Evolutionary conservation across 2,329 filamentous ascomycete genomes (phyloP).

Genomic region (Stagonosporopsis cucurbitacearum): DNA sequence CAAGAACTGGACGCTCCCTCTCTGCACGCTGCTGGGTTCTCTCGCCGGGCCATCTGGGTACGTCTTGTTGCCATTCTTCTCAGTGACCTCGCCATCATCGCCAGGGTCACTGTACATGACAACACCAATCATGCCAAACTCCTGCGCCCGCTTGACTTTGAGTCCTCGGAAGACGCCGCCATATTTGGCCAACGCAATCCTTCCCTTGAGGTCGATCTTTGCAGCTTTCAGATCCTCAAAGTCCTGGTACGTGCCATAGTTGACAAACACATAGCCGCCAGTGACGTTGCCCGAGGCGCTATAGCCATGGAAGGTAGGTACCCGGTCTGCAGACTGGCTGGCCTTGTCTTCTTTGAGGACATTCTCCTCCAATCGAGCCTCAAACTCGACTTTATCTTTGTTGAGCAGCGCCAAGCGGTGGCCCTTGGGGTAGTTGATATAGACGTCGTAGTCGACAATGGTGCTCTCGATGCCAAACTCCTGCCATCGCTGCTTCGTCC

Average conservation of each 20-base stretch:
- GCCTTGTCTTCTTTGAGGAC: slow-evolving; percentile 83
- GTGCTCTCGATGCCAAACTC: slow-evolving; percentile 56
- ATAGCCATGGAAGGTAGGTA: slow-evolving; percentile 95
- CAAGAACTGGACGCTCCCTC: slow-evolving; percentile 76
- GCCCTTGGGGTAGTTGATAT: slow-evolving; percentile 59
- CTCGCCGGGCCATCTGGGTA: slow-evolving; percentile 89
- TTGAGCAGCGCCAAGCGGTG: slow-evolving; percentile 56
- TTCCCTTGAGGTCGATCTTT: slow-evolving; percentile 78
- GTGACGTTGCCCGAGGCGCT: slow-evolving; percentile 93
- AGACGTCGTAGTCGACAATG: slow-evolving; percentile 59
- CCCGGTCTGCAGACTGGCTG: slow-evolving; percentile 70
- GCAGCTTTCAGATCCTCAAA: slow-evolving; percentile 80
- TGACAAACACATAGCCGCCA: slow-evolving; percentile 83
- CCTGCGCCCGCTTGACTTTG: slow-evolving; percentile 91
- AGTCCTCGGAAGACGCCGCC: slow-evolving; percentile 86
- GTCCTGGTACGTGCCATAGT: slow-evolving; percentile 87
- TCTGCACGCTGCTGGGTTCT: slow-evolving; percentile 86
- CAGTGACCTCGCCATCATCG: slow-evolving; percentile 82
- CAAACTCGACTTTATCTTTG: slow-evolving; percentile 64
- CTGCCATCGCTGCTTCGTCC: slow-evolving; percentile 58
- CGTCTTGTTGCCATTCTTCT: slow-evolving; percentile 76
- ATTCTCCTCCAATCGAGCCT: slow-evolving; percentile 84
- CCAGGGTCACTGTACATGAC: slow-evolving; percentile 89
- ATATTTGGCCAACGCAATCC: slow-evolving; percentile 87
- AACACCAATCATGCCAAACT: slow-evolving; percentile 85